A percentile compares a stretch with the other conserved stretches of the same genome.
Evolutionary conservation across 2,329 filamentous ascomycete species (phyloP).

Genomic region (Alternaria postmessia): DNA sequence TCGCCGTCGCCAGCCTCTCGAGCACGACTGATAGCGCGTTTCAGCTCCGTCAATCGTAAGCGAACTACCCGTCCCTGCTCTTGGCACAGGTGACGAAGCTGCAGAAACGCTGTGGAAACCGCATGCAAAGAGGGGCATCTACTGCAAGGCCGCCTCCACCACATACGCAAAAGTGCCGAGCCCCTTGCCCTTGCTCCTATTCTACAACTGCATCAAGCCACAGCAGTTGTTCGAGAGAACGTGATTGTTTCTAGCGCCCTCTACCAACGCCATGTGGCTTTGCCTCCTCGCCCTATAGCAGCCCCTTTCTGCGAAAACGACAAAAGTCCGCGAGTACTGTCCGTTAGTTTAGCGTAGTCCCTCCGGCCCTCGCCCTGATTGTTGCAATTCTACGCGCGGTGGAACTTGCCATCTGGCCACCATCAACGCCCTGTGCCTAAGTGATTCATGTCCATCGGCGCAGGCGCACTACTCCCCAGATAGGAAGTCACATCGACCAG

Average conservation of each 20-base stretch:
- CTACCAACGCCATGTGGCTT: conserved; percentile 8
- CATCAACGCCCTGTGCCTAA: background rate
- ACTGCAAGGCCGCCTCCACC: conserved; percentile 9
- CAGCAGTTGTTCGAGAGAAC: background rate
- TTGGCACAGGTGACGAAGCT: conserved; percentile 24
- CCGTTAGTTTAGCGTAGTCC: background rate
- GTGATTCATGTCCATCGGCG: conserved; percentile 4
- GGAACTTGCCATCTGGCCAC: conserved; percentile 1
- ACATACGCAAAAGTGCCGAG: conserved; percentile 5
- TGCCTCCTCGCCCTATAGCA: conserved; percentile 5
- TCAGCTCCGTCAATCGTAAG: conserved; percentile 30
- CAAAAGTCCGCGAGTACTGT: background rate
- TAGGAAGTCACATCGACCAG: conserved; percentile 5
- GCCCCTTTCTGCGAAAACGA: conserved; percentile 10
- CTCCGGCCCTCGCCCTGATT: background rate
- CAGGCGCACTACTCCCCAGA: conserved; percentile 8
- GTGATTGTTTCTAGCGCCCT: conserved; percentile 11
- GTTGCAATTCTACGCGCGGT: background rate
- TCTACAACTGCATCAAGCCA: conserved; percentile 7
- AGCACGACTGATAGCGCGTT: conserved; percentile 28
- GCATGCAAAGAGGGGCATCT: conserved; percentile 10
- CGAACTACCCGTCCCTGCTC: conserved; percentile 19
- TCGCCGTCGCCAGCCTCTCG: conserved; percentile 12
- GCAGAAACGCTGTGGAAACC: conserved; percentile 3
- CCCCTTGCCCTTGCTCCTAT: conserved; percentile 10